Evolutionary conservation across 2,329 filamentous ascomycete genomes (phyloP), one percentile per base, ranked within the genome.

Genomic region (Neoscytalidium dimidiatum): DNA sequence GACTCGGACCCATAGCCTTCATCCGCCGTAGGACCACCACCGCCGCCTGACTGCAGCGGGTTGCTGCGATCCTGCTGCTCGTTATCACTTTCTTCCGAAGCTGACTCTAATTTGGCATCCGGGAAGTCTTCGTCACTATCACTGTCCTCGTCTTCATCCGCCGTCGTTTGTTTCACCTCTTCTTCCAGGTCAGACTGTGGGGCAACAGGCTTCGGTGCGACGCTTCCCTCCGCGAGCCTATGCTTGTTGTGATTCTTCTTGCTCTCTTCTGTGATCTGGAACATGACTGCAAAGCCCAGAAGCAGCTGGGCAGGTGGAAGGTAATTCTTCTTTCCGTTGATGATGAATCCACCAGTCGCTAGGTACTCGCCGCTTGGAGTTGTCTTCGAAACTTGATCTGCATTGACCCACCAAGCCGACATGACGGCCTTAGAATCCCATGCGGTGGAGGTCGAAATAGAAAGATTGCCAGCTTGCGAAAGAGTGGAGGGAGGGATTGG

Each of bases 351-450:
- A 19, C 94, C 95, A 0, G 86, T 83, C 0, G 88, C 86, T 6
- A 99, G 79, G 70, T 92, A 94, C 69, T 96, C 94, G 26, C 94
- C 94, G 0, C 86, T 88, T 0, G 88, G 84, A 0, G 90, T 89
- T 35, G 88, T 92, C 79, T 98, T 98, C 9, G 91, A 92, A 0
- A 99, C 92, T 75, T 98, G 94, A 62, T 94, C 89, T 1, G 92
- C 90, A 67, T 90, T 88, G 0, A 96, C 94, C 95, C 95, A 99
- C 90, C 92, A 99, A 8, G 94, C 94, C 19, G 91, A 90, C 91
- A 98, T 96, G 17, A 92, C 88, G 8, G 94, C 94, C 77, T 99
- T 99, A 1, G 92, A 94, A 67, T 98, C 95, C 95, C 95, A 99
- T 0, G 94, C 95, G 64, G 84, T 90, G 1, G 93, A 97, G 8